Percentiles rank a stretch among this genome's conserved stretches.
phyloP scores from a whole-genome alignment of 495 filamentous ascomycete genomes.

The Annulohypoxylon moriforme region DNA sequence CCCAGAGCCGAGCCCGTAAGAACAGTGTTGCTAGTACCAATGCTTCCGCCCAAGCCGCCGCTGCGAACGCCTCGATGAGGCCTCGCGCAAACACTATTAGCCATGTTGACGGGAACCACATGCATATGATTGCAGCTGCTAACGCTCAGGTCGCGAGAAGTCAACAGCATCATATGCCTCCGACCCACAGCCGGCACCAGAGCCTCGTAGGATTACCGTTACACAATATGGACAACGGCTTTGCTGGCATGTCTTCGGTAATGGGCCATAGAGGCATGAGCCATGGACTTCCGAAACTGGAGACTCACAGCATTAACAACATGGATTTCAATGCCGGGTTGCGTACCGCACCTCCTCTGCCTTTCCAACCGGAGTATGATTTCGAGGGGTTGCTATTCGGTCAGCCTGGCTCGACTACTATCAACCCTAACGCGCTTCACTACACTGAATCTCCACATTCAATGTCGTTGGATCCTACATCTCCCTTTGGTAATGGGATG shows the following conservation, averaged over 20 bases:
- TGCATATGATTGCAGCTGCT: slow-evolving; percentile 75
- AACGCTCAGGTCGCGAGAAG: slow-evolving; percentile 63
- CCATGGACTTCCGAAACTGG: slow-evolving; percentile 82
- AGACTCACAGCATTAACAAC: slow-evolving; percentile 71
- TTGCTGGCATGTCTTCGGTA: slow-evolving; percentile 76
- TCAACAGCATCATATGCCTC: slow-evolving; percentile 59
- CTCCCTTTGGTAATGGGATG: slow-evolving; percentile 76
- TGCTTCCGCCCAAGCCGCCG: slow-evolving; percentile 50
- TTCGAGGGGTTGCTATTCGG: slow-evolving; percentile 80
- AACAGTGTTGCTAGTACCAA: slow-evolving; percentile 81
- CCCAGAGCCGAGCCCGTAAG: slow-evolving; percentile 84
- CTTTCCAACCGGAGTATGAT: slow-evolving; percentile 78
- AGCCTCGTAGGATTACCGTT: slow-evolving; percentile 74
- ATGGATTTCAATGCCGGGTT: slow-evolving; percentile 72
- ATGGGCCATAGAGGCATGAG: slow-evolving; percentile 71
- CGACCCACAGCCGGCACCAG: slow-evolving; percentile 71
- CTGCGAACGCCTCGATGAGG: slow-evolving; percentile 72
- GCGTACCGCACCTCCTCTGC: slow-evolving; percentile 81
- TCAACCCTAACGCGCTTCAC: slow-evolving; percentile 96
- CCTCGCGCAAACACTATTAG: slow-evolving; percentile 97
- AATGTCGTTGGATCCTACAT: slow-evolving; percentile 76
- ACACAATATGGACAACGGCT: slow-evolving; percentile 65
- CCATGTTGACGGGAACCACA: slow-evolving; percentile 83
- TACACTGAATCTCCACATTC: slow-evolving; percentile 84
- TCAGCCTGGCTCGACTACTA: slow-evolving; percentile 75